Evolutionary conservation across 2,329 filamentous ascomycete genomes (phyloP), one percentile per base, ranked within the genome.

Genomic region (Beauveria caledonica): DNA sequence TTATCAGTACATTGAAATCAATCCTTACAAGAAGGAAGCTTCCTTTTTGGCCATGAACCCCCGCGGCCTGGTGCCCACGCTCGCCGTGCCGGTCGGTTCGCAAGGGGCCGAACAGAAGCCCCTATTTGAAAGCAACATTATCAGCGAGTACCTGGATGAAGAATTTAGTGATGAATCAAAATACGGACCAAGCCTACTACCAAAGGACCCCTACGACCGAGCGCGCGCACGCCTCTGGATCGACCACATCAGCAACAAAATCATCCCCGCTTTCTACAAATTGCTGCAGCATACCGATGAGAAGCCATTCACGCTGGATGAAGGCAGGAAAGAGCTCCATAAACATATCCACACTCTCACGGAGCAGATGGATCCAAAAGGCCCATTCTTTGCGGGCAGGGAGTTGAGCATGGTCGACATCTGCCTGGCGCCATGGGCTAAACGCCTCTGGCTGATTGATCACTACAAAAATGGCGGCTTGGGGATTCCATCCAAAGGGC

Each of bases 131-230:
- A 89, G 85, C 67, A 83, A 78, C 8, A 82, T 92, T 51, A 79
- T 93, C 42, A 86, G 85, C 72, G 88, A 92, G 70, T 93, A 89
- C 65, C 77, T 93, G 1, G 86, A 93, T 64, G 88, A 92, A 63
- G 84, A 83, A 0, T 91, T 84, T 63, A 75, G 79, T 0, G 76
- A 79, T 68, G 71, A 76, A 59, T 58, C 58, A 0, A 64, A 65
- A 8, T 67, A 81, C 56, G 76, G 76, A 0, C 78, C 77, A 1
- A 70, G 72, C 1, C 70, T 92, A 4, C 72, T 89, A 10, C 86
- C 88, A 0, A 67, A 71, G 0, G 83, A 86, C 60, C 75, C 83
- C 0, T 92, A 90, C 67, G 78, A 84, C 58, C 78, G 82, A 57
- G 89, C 89, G 3, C 72, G 84, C 21, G 84, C 82, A 46, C 76